Evolutionary conservation across 2,329 filamentous ascomycete genomes (phyloP).

Genomic region (Chaetomium globosum): DNA sequence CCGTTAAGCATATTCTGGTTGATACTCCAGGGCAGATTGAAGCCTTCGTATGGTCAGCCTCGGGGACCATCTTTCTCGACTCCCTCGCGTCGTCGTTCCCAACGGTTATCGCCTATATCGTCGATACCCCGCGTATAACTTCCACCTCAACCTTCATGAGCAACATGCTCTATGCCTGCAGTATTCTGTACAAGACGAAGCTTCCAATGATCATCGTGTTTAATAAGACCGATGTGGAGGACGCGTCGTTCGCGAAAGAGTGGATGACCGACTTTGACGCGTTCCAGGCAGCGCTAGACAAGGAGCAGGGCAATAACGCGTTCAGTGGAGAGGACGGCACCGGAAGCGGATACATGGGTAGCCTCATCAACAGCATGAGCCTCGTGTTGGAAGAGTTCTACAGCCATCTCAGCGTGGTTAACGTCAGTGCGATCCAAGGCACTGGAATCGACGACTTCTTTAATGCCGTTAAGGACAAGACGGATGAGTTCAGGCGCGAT

Average conservation of each 20-base stretch:
- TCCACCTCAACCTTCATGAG: slow-evolving; percentile 98
- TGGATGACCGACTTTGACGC: slow-evolving; percentile 99
- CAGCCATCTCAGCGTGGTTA: slow-evolving; percentile 87
- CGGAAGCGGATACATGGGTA: slow-evolving; percentile 95
- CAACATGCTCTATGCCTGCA: slow-evolving; percentile 99
- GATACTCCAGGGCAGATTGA: slow-evolving; percentile 98
- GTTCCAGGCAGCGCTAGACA: slow-evolving; percentile 81
- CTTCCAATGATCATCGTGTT: slow-evolving; percentile 98
- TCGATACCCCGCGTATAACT: slow-evolving; percentile 90
- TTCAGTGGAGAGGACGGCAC: slow-evolving; percentile 72
- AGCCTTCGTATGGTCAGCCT: slow-evolving; percentile 97
- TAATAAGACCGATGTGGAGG: slow-evolving; percentile 97
- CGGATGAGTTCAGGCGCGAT: slow-evolving; percentile 82
- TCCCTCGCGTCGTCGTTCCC: slow-evolving; percentile 92
- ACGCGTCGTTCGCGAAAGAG: slow-evolving; percentile 87
- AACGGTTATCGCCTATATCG: slow-evolving; percentile 95
- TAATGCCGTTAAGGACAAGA: slow-evolving; percentile 81
- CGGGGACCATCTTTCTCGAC: slow-evolving; percentile 89
- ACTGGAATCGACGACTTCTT: slow-evolving; percentile 94
- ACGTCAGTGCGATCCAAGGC: slow-evolving; percentile 89
- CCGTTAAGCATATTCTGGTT: slow-evolving; percentile 81
- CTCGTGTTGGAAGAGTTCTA: slow-evolving; percentile 98
- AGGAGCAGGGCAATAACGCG: slow-evolving; percentile 76
- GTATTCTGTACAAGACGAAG: slow-evolving; percentile 97
- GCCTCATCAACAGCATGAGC: slow-evolving; percentile 95